phyloP scores from a whole-genome alignment of 2,329 filamentous ascomycete species.

The Drechmeria coniospora region DNA sequence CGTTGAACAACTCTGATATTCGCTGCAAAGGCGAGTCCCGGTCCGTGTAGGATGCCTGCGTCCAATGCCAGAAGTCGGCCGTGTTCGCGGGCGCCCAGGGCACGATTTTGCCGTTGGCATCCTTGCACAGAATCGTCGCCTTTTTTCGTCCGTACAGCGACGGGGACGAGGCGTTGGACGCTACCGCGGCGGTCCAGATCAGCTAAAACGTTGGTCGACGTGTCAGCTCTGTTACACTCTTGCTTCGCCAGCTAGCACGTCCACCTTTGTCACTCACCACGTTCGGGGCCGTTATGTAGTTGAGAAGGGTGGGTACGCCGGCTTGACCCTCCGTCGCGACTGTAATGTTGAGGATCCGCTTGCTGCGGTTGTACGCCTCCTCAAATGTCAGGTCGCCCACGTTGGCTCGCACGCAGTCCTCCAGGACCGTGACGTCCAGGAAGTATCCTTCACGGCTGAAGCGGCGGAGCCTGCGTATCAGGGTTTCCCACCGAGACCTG shows the following conservation, averaged over 20 bases:
- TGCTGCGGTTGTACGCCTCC: constrained; percentile 76
- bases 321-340: constrained; percentile 60
- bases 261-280: constrained; percentile 46
- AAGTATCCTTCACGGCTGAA: constrained; percentile 69
- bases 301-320: constrained; percentile 71
- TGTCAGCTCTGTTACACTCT: no score
- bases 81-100: constrained; percentile 56
- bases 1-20: constrained; percentile 73
- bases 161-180: constrained; percentile 53
- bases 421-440: constrained; percentile 65
- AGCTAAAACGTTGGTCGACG: no score
- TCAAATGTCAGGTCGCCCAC: constrained; percentile 85
- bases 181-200: constrained; percentile 66
- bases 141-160: constrained; percentile 50
- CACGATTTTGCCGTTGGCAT: constrained; percentile 53
- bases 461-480: constrained; percentile 49
- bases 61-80: constrained; percentile 51
- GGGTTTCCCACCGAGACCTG: constrained; percentile 36
- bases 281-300: constrained; percentile 85
- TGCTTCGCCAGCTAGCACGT: constrained; percentile 2
- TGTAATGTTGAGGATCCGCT: constrained; percentile 81
- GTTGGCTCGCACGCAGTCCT: constrained; percentile 71
- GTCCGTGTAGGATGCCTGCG: constrained; percentile 47
- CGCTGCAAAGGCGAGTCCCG: constrained; percentile 51
- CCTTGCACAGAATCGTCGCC: constrained; percentile 59